Evolutionary conservation across 2,329 filamentous ascomycete genomes (phyloP), one percentile per base, ranked within the genome.

Genomic region (Paecilomyces fulvus): DNA sequence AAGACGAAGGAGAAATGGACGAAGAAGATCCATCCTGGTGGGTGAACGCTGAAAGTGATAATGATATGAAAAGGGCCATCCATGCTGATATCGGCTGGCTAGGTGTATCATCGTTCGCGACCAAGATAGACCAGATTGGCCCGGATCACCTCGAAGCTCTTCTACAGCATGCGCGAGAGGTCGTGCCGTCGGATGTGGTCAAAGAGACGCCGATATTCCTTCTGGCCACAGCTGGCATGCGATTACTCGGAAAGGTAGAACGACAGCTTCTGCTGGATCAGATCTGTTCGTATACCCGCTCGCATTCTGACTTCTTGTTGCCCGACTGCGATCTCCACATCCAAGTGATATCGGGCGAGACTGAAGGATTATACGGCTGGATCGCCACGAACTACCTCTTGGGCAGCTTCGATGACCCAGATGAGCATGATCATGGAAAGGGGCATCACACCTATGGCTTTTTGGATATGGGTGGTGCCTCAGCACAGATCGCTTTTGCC

Each of bases 381-480:
- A 88, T 99, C 64, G 92, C 95, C 7, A 89, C 92, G 54, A 99
- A 99, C 69, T 99, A 99, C 67, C 76, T 99, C 30, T 80, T 99
- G 1, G 92, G 91, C 28, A 90, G 91, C 3, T 97, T 99, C 65
- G 89, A 97, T 70, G 78, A 82, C 17, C 86, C 90, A 0, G 77
- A 86, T 53, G 75, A 84, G 12, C 89, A 96, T 65, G 77, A 83
- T 54, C 90, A 96, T 70, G 91, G 90, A 54, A 91, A 95, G 62
- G 84, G 83, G 25, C 94, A 97, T 70, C 89, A 92, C 67, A 99
- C 94, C 0, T 99, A 97, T 71, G 94, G 94, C 0, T 99, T 99
- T 67, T 77, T 99, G 59, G 94, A 99, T 70, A 99, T 99, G 95
- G 94, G 94, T 52, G 94, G 94, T 53, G 94, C 94, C 25, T 97